Base-by-base conservation (phyloP, 352 stramenopile genomes). In the Pythium oligandrum region DNA sequence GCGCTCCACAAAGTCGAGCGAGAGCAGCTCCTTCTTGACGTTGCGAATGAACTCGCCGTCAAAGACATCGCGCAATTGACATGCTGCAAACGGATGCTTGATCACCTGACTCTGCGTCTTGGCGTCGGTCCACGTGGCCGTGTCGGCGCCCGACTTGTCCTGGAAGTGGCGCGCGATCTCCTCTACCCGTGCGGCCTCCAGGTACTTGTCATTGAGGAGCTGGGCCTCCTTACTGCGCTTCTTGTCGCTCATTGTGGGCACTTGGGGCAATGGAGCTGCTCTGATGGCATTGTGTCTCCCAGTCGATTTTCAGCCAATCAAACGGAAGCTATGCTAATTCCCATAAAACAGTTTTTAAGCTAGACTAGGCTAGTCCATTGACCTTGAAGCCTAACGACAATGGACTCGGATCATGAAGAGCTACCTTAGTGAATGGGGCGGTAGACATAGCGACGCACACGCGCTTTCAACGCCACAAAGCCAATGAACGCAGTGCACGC, bases 371-470 rank as follows among this genome's bases (percentile, higher is more conserved):
- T 26, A 26, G 17, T 26, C 17, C 17, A 26, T 26, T 26, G 17
- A 26, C 17, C 17, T 26, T 26, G 17, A 26, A 26, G 17, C 17
- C 17, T 26, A 26, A 26, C 0, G 17, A 26, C 17, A 26, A 26
- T 26, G 17, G 17, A 26, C 17, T 26, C 17, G 17, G 17, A 26
- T 26, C 17, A 26, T 26, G 17, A 26, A 26, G 17, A 26, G 17
- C 17, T 26, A 26, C 17, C 38, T 59, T 63, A 88, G 9, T 63
- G 48, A 44, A 90, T 83, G 30, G 79, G 49, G 11, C 73, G 76
- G 53, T 90, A 90, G 30, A 90, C 59, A 55, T 78, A 71, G 57
- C 72, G 75, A 8, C 74, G 72, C 43, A 79, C 61, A 9, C 72
- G 71, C 7, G 45, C 56, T 48, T 76, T 76, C 40, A 78, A 58